Evolutionary conservation across 2,329 filamentous ascomycete genomes (phyloP), one percentile per base, ranked within the genome.

Genomic region (Cladosporium oxysporum): DNA sequence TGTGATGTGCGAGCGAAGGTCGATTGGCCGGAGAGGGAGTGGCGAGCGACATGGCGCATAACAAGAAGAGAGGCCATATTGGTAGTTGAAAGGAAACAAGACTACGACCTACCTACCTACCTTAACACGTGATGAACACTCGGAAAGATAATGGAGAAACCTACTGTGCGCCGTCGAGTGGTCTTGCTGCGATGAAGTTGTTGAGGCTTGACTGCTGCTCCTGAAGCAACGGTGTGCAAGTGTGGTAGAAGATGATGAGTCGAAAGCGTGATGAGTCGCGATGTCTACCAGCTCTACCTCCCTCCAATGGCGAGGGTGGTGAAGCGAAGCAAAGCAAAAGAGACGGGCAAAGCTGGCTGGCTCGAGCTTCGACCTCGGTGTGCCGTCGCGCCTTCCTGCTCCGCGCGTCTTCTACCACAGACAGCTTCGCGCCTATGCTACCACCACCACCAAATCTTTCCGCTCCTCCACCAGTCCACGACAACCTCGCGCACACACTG

Each of bases 281-380:
- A 37, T 21, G 11, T 16, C 29, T 23, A 18, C 7, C 53, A 16
- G 8, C 14, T 44, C 14, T 6, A 35, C 33, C 41, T 50, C 26
- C 33, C 41, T 50, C 26, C 58, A 60, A 49, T 49, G 37, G 37
- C 41, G 41, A 31, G 10, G 26, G 41, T 37, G 14, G 10, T 23
- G 41, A 29, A 60, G 26, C 50, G 31, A 47, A 47, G 41, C 33
- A 21, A 41, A 37, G 23, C 23, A 26, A 26, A 26, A 26, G 23
- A 58, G 16, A 29, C 7, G 11, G 28, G 33, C 33, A 21, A 55
- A 55, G 28, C 18, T 50, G 37, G 58, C 29, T 44, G 37, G 58
- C 29, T 44, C 47, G 60, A 37, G 21, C 49, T 55, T 62, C n/a
- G 44, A 49, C 60, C 60, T 62, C 60, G 60, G 60, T 41, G 57